Conservation (phyloP, 768 basidiomycete genomes). For the Lyophyllum shimeji region DNA sequence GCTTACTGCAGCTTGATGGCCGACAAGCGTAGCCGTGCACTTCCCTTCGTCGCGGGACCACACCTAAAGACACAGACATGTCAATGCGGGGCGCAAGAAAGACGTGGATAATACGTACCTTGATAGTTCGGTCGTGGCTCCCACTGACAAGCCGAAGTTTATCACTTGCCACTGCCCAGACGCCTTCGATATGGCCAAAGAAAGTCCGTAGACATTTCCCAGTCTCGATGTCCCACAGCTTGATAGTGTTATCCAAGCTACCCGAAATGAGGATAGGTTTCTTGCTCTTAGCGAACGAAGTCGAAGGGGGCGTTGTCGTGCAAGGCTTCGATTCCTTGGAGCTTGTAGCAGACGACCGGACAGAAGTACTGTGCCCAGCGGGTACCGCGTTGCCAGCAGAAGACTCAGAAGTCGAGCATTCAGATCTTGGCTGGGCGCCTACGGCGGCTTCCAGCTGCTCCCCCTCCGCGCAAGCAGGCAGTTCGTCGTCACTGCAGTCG, state of each 20-base stretch:
- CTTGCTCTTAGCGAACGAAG: constrained; percentile 30
- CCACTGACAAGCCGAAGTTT: constrained; percentile 89
- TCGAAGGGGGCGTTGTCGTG: background rate
- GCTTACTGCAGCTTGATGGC: constrained; percentile 93
- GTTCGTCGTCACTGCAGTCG: constrained; percentile 40
- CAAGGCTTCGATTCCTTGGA: background rate
- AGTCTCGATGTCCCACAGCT: constrained; percentile 92
- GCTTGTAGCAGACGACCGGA: background rate
- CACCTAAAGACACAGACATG: constrained; percentile 48
- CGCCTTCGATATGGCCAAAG: constrained; percentile 98
- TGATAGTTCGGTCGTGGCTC: constrained; percentile 96
- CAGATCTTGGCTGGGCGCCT: background rate
- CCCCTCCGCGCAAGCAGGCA: background rate
- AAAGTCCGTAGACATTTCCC: constrained; percentile 77
- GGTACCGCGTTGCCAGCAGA: background rate
- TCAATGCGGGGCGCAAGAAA: background rate
- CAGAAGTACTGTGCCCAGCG: background rate
- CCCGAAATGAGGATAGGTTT: constrained; percentile 85
- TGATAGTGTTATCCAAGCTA: constrained; percentile 93
- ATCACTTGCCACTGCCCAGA: constrained; percentile 95
- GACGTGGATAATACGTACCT: constrained; percentile 49
- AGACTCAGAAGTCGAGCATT: background rate
- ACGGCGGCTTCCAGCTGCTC: background rate
- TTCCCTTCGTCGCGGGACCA: constrained; percentile 91
- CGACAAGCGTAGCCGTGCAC: constrained; percentile 87